Base-by-base conservation (phyloP, 2,329 filamentous ascomycete species). In the Arthrobotrys pseudoclavata region DNA sequence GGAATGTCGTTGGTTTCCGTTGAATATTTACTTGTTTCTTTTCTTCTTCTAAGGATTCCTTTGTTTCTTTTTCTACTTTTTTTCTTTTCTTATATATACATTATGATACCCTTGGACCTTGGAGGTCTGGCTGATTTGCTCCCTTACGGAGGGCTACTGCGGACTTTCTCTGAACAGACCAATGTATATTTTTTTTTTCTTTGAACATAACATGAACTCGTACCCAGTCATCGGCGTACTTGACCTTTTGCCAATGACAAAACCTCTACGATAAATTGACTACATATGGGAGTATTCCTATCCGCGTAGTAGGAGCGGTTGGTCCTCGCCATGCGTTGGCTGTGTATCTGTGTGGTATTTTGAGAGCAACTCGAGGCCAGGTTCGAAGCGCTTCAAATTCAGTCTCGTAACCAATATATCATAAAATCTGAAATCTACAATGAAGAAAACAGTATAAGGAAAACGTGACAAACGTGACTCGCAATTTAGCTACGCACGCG, bases 61-160 rank as follows among this genome's bases (percentile, higher is more conserved):
- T 13, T 31, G 9, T 31, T 55, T 48, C 3, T 47, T 40, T n/a
- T 40, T 12, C 12, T 40, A 15, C 37, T 15, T 40, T n/a, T 40
- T 15, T 18, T 69, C 40, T 29, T 63, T 42, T 42, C 20, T 34
- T 60, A 60, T 60, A 47, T 31, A 47, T 45, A 22, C 34, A 62
- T 60, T 60, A 72, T 72, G 69, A 72, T 72, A 72, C 69, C 69
- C 69, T 72, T 64, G 68, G 48, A 57, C 64, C 31, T 47, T 47
- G 47, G 37, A 62, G 24, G 13, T 22, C 24, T 42, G 24, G 57
- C 37, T n/a, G 47, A 18, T 20, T 22, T 7, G 66, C 45, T 53
- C 42, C 31, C 31, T 57, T 42, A 40, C 24, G 20, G 55, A 24
- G 4, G 31, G 10, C 34, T 26, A 6, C 34, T 6, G 18, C n/a